A percentile compares a stretch with the other conserved stretches of the same genome.
Evolutionary conservation across 73 alveolate genomes (phyloP).

Genomic region (Paramecium bursaria): DNA sequence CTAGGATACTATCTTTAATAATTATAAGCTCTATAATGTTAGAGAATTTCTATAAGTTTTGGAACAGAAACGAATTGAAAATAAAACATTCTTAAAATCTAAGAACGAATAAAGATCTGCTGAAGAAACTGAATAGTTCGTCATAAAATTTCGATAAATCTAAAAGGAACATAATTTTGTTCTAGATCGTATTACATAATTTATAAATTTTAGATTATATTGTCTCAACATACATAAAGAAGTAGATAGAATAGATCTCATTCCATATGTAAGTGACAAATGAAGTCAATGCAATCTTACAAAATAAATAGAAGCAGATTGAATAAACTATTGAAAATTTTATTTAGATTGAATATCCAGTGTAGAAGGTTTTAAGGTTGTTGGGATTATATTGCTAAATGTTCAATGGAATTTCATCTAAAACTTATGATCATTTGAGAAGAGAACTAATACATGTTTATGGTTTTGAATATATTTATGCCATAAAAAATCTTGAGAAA

Average conservation of each 20-base stretch:
- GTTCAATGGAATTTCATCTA: constrained; percentile 62
- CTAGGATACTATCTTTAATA: no score
- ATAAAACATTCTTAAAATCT: neutral
- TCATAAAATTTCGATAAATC: neutral
- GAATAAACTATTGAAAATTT: constrained; percentile 64
- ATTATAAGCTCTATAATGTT: no score
- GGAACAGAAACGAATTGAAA: constrained; percentile 4
- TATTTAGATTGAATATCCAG: constrained; percentile 46
- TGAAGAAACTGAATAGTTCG: constrained; percentile 22
- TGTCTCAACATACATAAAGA: constrained; percentile 22
- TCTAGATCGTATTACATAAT: constrained; percentile 52
- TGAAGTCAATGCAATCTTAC: constrained; percentile 34
- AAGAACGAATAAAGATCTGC: constrained; percentile 9
- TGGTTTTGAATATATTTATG: constrained; percentile 56
- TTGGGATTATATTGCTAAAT: constrained; percentile 51
- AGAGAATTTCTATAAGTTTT: no score
- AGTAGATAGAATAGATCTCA: constrained; percentile 33
- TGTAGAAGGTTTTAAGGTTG: constrained; percentile 59
- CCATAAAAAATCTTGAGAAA: constrained; percentile 67
- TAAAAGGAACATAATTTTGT: constrained; percentile 37
- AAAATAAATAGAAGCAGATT: constrained; percentile 22
- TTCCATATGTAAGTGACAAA: constrained; percentile 24
- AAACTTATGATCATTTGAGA: constrained; percentile 62
- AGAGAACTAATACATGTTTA: constrained; percentile 67
- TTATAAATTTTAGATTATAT: constrained; percentile 23